These are phyloP conservation scores for Fusarium bactridioides DNA, from an alignment of 2,329 filamentous ascomycete species.

Conservation along the genomic window DNA sequence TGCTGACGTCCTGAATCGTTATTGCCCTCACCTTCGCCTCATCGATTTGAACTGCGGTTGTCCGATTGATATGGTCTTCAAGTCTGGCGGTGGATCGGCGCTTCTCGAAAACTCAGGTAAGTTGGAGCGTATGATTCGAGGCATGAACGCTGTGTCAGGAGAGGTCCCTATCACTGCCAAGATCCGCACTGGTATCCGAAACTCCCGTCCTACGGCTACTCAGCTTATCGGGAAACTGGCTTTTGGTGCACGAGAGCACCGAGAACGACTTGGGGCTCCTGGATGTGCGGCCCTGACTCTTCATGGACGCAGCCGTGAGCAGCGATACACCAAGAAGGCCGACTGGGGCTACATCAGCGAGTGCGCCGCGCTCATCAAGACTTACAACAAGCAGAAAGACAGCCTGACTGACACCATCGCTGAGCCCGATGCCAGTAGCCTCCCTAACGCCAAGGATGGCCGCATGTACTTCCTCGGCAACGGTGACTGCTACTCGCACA, in stretches of 20 bases:
- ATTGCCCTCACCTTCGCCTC: conserved; percentile 84
- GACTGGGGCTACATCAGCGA: conserved; percentile 96
- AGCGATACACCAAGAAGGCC: conserved; percentile 90
- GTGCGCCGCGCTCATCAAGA: conserved; percentile 83
- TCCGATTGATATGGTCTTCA: conserved; percentile 93
- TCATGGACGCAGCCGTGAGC: conserved; percentile 91
- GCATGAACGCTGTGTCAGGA: conserved; percentile 93
- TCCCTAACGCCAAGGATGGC: conserved; percentile 69
- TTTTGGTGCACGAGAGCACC: conserved; percentile 77
- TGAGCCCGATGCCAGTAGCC: conserved; percentile 78
- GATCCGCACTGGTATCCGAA: conserved; percentile 89
- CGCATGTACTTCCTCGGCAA: conserved; percentile 94
- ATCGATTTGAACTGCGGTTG: conserved; percentile 98
- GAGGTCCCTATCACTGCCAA: conserved; percentile 94
- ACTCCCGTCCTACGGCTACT: conserved; percentile 78
- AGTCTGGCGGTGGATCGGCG: conserved; percentile 87
- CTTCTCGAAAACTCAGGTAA: conserved; percentile 89
- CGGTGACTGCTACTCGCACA: conserved; percentile 93
- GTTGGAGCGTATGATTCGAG: conserved; percentile 91
- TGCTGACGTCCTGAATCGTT: conserved; percentile 78
- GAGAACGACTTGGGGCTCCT: conserved; percentile 74
- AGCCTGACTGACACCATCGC: conserved; percentile 76
- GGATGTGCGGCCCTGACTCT: conserved; percentile 96
- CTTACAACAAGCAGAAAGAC: conserved; percentile 75
- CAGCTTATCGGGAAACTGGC: conserved; percentile 85